phyloP scores from a whole-genome alignment of 805 yeast species.

The Saturnispora ahearnii region DNA sequence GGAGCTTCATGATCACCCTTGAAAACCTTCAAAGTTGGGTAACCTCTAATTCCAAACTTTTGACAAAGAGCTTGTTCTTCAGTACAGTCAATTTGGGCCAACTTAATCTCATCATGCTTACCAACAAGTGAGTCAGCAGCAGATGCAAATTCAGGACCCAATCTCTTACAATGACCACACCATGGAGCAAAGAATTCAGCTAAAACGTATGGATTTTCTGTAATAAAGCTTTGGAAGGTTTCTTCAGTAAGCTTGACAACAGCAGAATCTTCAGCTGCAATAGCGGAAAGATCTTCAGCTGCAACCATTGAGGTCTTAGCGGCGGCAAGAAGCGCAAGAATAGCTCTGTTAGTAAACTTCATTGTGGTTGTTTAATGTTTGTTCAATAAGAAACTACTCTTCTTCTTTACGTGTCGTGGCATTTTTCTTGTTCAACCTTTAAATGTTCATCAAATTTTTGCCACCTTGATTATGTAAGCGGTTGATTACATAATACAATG shows the following conservation, averaged over 20 bases:
- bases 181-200: conserved; percentile 93
- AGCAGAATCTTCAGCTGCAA: conserved; percentile 75
- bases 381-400: neutral
- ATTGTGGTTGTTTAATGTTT: conserved; percentile 15
- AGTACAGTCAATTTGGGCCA: conserved; percentile 84
- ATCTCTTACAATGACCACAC: conserved; percentile 93
- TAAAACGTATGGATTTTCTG: conserved; percentile 66
- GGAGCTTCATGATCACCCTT: conserved; percentile 40
- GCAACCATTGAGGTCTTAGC: conserved; percentile 18
- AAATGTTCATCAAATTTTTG: neutral
- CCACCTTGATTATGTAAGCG: neutral
- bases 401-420: neutral
- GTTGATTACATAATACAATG: neutral
- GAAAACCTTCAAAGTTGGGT: conserved; percentile 76
- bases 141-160: conserved; percentile 70
- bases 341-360: conserved; percentile 30
- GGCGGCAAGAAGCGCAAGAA: conserved; percentile 35
- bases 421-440: neutral
- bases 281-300: conserved; percentile 46
- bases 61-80: conserved; percentile 65
- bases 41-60: conserved; percentile 63
- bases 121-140: conserved; percentile 61
- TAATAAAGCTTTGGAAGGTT: conserved; percentile 56
- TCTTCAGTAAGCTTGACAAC: conserved; percentile 71
- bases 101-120: conserved; percentile 43